Base-by-base conservation (phyloP, 148 eudicot genomes). In the Heliamphora exappendiculata region DNA sequence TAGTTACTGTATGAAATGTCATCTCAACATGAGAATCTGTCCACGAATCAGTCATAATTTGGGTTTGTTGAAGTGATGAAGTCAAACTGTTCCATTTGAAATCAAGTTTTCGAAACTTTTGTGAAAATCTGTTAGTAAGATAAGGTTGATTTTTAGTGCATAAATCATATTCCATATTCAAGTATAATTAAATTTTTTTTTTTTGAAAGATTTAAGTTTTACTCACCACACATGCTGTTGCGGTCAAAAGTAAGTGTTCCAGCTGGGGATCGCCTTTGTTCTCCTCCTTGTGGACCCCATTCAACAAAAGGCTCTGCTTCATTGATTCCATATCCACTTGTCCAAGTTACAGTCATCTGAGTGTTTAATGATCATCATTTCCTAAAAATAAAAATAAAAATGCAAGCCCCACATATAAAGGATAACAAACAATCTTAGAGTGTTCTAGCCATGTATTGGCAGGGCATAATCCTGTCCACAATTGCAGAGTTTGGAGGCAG, bases 311-410 rank as follows among this genome's bases (percentile, higher is more conserved):
- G 86, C 53, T 77, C 82, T 17, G 94, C 97, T 68, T 83, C 90
- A 70, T 75, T 79, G 39, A 90, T 86, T 33, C 75, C 88, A 76
- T 90, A 92, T 65, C 97, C 97, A 58, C 97, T 92, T 39, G 94
- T 92, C 97, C 97, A 92, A 47, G 97, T 90, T 19, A 92, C 90
- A 36, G 93, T 82, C 94, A 92, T 92, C 97, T 92, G 78, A 76
- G 53, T 28, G 39, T 37, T 70, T 77, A 78, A 33, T 60, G 47
- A 64, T 10, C 65, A 66, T 71, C 74, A 45, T 63, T 74, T 19
- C 36, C 16, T 67, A 55, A 12, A 66, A 26, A 70, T 4, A n/a
- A n/a, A n/a, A n/a, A n/a, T n/a, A n/a, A n/a, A n/a, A 70, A 26
- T 70, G 37, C 37, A 29, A 60, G 66, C 66, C 65, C 3, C 22